A percentile compares a stretch with the other conserved stretches of the same genome.
Evolutionary conservation across 345 rosid species (phyloP).

Genomic region (Adansonia digitata): DNA sequence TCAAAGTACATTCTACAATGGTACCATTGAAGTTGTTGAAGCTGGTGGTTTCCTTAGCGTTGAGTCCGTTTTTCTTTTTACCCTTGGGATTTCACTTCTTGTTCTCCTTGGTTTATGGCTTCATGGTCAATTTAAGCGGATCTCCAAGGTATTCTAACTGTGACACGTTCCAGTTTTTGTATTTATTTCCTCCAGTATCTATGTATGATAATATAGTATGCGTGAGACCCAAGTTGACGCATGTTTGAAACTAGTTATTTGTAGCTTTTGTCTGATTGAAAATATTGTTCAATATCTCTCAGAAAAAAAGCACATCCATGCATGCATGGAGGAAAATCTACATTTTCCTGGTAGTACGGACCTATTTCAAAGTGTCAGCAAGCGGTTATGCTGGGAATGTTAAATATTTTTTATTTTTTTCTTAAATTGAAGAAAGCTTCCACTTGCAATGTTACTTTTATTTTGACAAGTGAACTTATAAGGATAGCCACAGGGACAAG

Average conservation of each 20-base stretch:
- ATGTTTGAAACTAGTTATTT: background rate
- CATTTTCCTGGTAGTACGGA: background rate
- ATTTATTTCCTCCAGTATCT: background rate
- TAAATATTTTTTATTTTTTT: background rate
- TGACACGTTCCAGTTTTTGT: background rate
- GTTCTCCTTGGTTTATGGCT: conserved; percentile 60
- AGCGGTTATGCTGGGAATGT: background rate
- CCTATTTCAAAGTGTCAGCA: background rate
- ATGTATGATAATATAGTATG: background rate
- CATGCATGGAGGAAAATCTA: background rate
- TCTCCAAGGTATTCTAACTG: conserved; percentile 59
- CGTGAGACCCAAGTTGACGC: background rate
- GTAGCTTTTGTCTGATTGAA: background rate
- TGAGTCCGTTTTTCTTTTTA: conserved; percentile 80
- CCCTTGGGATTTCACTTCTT: conserved; percentile 63
- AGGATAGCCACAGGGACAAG: background rate
- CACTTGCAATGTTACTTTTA: background rate
- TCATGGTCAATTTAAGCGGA: conserved; percentile 55
- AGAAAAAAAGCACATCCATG: background rate
- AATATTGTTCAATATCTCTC: background rate
- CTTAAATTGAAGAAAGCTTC: background rate
- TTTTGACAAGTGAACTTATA: background rate
- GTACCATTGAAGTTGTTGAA: conserved; percentile 89
- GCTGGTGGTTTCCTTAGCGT: conserved; percentile 66
- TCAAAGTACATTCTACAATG: conserved; percentile 70